Evolutionary conservation across 139 green algal genomes (phyloP).

Genomic region (Chlorella sp.): DNA sequence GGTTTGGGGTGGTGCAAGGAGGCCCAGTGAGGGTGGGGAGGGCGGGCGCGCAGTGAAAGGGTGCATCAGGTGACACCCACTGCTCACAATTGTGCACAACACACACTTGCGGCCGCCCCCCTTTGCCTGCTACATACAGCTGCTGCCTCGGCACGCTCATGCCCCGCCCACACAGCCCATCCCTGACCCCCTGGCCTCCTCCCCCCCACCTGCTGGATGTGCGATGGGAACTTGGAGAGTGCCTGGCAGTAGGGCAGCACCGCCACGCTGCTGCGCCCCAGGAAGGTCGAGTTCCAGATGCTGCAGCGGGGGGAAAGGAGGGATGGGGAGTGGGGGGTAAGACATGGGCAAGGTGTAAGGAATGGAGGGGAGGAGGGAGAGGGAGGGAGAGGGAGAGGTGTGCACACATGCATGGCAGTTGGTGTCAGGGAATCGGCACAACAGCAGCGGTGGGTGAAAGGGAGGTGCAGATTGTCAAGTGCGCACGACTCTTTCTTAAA

Average conservation of each 20-base stretch:
- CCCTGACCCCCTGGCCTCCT: not conserved
- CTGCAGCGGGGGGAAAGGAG: slow-evolving; percentile 14
- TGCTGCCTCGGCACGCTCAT: not conserved
- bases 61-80: too few species aligned
- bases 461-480: too few species aligned
- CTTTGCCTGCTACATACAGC: not conserved
- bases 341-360: not conserved
- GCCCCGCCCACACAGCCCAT: not conserved
- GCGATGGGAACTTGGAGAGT: slow-evolving; percentile 95
- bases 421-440: too few species aligned
- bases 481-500: too few species aligned
- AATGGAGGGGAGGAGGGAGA: not conserved
- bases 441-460: too few species aligned
- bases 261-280: slow-evolving; percentile 88
- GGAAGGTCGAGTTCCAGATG: slow-evolving; percentile 98
- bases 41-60: too few species aligned
- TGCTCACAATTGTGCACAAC: too few species aligned
- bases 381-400: not conserved
- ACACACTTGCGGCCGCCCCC: too few species aligned
- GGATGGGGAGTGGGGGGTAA: not conserved
- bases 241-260: slow-evolving; percentile 99
- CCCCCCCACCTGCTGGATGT: slow-evolving; percentile 91
- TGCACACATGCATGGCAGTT: not conserved
- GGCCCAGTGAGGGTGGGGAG: not conserved
- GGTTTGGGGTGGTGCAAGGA: too few species aligned